phyloP scores from a whole-genome alignment of 2,329 filamentous ascomycete species.

The Aspergillus pseudoglaucus region DNA sequence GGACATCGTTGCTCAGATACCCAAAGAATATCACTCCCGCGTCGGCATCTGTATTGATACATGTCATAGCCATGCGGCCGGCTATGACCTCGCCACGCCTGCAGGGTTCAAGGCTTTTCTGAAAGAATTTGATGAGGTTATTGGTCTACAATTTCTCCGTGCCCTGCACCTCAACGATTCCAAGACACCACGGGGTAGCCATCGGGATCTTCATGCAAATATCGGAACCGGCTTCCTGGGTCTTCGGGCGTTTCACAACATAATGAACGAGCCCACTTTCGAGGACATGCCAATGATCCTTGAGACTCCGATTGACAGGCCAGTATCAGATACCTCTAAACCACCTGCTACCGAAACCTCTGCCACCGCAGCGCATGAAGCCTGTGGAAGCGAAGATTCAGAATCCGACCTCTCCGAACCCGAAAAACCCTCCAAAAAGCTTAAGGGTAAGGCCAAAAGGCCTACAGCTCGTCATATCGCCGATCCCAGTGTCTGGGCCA shows the following conservation, averaged over 20 bases:
- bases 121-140: conserved; percentile 65
- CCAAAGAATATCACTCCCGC: conserved; percentile 65
- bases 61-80: conserved; percentile 90
- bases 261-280: conserved; percentile 77
- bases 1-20: conserved; percentile 71
- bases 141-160: conserved; percentile 72
- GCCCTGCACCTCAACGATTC: conserved; percentile 93
- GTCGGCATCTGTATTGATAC: conserved; percentile 96
- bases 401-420: conserved; percentile 10
- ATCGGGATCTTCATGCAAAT: conserved; percentile 88
- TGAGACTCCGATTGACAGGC: conserved; percentile 85
- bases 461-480: conserved; percentile 47
- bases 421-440: conserved; percentile 16
- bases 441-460: conserved; percentile 15
- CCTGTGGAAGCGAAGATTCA: conserved; percentile 7
- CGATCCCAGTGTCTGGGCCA: conserved; percentile 79
- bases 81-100: conserved; percentile 78
- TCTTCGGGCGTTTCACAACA: conserved; percentile 78
- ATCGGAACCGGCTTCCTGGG: conserved; percentile 94
- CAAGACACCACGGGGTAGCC: conserved; percentile 76
- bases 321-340: conserved; percentile 35
- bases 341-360: conserved; percentile 2
- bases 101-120: conserved; percentile 68
- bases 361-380: background rate
- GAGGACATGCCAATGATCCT: conserved; percentile 81